Percentiles rank a stretch among this genome's conserved stretches.
phyloP scores from a whole-genome alignment of 179 eudicot species.

The Silene noctiflora region DNA sequence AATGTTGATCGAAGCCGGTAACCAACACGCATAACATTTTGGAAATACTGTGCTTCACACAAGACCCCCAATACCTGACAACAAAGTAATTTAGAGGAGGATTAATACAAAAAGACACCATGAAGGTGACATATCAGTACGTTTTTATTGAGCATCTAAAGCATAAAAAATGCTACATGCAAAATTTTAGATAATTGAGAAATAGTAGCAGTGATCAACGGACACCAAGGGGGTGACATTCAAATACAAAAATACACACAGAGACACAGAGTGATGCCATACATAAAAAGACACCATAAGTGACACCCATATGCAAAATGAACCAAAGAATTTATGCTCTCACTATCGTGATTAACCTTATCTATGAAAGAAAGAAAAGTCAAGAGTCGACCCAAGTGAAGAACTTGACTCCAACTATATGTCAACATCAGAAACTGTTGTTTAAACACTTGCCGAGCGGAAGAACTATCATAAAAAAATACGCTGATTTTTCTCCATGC shows the following conservation, averaged over 20 bases:
- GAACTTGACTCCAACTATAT: neutral
- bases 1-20: constrained; percentile 68
- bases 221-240: neutral
- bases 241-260: neutral
- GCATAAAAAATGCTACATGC: neutral
- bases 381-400: neutral
- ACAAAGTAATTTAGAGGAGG: constrained; percentile 8
- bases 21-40: constrained; percentile 91
- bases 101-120: neutral
- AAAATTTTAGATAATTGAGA: neutral
- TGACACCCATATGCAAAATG: neutral
- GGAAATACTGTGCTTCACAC: constrained; percentile 82
- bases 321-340: neutral
- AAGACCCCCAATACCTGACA: constrained; percentile 68
- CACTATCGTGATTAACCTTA: neutral
- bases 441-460: neutral
- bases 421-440: neutral
- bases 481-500: neutral
- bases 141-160: neutral
- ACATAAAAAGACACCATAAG: neutral
- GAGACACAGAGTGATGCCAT: neutral
- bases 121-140: neutral
- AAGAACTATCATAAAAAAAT: neutral
- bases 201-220: neutral
- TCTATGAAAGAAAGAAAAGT: neutral